Evolutionary conservation across 2,329 filamentous ascomycete genomes (phyloP).

Genomic region (Paramyrothecium sp.): DNA sequence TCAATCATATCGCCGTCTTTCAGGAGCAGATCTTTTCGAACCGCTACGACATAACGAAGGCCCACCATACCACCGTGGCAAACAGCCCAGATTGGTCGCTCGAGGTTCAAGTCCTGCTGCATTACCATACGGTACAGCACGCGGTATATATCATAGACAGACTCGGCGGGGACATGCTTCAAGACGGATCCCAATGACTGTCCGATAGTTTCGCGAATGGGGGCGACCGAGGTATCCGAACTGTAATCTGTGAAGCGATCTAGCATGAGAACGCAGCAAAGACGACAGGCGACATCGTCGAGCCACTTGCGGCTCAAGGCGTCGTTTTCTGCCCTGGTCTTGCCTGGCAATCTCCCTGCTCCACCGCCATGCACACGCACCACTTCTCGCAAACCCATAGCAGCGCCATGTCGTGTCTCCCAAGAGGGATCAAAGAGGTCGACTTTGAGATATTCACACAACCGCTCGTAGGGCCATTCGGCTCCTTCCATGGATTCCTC

Average conservation of each 20-base stretch:
- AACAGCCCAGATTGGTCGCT: conserved; percentile 82
- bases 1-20: conserved; percentile 85
- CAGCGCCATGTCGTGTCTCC: conserved; percentile 95
- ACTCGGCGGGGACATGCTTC: conserved; percentile 75
- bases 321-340: conserved; percentile 73
- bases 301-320: conserved; percentile 80
- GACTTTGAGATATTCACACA: conserved; percentile 90
- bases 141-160: conserved; percentile 80
- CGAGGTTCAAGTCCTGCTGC: conserved; percentile 76
- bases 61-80: conserved; percentile 99
- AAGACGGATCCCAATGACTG: conserved; percentile 89
- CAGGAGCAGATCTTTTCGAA: conserved; percentile 87
- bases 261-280: conserved; percentile 95
- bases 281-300: conserved; percentile 89
- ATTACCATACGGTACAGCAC: conserved; percentile 89
- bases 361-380: conserved; percentile 88
- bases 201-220: conserved; percentile 91
- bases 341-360: conserved; percentile 75
- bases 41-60: conserved; percentile 89
- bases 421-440: conserved; percentile 92
- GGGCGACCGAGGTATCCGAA: conserved; percentile 93
- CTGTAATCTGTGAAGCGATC: conserved; percentile 98
- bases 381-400: conserved; percentile 90
- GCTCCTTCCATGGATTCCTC: conserved; percentile 74
- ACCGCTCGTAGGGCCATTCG: conserved; percentile 91